phyloP scores from a whole-genome alignment of 352 stramenopile species.

The Pythium phragmiticola region DNA sequence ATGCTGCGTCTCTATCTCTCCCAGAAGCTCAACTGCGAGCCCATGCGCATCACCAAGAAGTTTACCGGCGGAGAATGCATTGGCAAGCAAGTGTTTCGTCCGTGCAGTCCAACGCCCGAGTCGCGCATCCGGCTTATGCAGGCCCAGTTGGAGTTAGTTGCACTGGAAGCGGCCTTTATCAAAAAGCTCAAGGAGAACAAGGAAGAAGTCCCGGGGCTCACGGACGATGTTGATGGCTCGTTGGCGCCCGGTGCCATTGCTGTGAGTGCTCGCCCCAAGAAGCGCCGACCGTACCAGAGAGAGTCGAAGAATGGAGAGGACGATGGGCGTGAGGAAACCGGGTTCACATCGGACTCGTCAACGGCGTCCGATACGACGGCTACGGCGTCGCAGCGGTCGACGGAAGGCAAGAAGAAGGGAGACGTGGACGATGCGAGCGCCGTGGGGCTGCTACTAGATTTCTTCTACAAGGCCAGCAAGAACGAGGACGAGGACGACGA shows the following conservation, averaged over 20 bases:
- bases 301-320: conserved; percentile 16
- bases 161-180: conserved; percentile 73
- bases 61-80: conserved; percentile 91
- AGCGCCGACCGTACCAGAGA: conserved; percentile 29
- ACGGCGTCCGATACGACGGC: conserved; percentile 23
- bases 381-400: conserved; percentile 2
- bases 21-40: conserved; percentile 91
- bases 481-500: conserved; percentile 40
- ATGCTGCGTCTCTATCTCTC: conserved; percentile 91
- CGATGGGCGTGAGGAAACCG: conserved; percentile 25
- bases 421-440: conserved; percentile 60
- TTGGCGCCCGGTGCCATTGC: conserved; percentile 26
- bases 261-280: conserved; percentile 32
- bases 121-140: conserved; percentile 68
- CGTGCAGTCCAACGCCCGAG: conserved; percentile 65
- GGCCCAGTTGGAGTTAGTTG: conserved; percentile 68
- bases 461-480: conserved; percentile 81
- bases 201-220: conserved; percentile 54
- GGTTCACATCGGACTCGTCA: conserved; percentile 39
- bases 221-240: conserved; percentile 47
- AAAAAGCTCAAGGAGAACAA: conserved; percentile 80
- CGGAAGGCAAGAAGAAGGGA: conserved; percentile 24
- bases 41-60: conserved; percentile 93
- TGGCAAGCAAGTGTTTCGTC: conserved; percentile 87
- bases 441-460: conserved; percentile 70